Base-by-base conservation (phyloP, 805 yeast species). In the Metschnikowia matae region DNA sequence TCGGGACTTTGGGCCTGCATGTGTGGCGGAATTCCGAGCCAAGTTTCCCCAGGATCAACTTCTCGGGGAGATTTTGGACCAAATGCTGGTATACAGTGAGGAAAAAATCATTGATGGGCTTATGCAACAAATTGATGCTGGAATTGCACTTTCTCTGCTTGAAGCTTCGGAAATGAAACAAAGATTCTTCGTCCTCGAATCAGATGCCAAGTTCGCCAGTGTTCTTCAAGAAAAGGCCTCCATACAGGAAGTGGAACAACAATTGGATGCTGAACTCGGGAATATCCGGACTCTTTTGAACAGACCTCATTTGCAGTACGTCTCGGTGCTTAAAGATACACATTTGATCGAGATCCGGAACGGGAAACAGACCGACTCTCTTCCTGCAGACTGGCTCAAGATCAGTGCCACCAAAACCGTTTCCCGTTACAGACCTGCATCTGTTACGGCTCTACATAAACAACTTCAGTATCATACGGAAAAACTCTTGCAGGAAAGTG, bases 301-400 rank as follows among this genome's bases (percentile, higher is more conserved):
- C 29, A 70, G 88, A 29, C 87, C 91, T 0, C 71, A 78, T 37
- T 62, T 86, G 48, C 69, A 75, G 18, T 89, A 73, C 58, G 70
- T 74, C 26, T 76, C 83, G 13, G 82, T 79, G 48, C 75, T 79
- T 46, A 84, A 82, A 47, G 87, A 85, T 18, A 85, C 89, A 2
- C 87, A 84, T 60, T 69, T 91, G 44, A 76, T 94, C 20, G 97
- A 91, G 59, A 83, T 92, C 0, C 70, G 89, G 40, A 83, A 83
- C 54, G 72, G 71, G 1, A 67, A 78, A 11, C 79, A 79, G 40
- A 71, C 78, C 1, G 79, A 78, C 40, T 65, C 69, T 1, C 66
- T 91, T 1, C 98, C 98, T 0, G 58, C 70, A 2, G 82, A 80
- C 46, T 92, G 97, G 96, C 68, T 85, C 11, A 85, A 88, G 57